A percentile compares a stretch with the other conserved stretches of the same genome.
Conservation (phyloP, 2,329 filamentous ascomycete genomes). For the Orbilia javanica region DNA sequence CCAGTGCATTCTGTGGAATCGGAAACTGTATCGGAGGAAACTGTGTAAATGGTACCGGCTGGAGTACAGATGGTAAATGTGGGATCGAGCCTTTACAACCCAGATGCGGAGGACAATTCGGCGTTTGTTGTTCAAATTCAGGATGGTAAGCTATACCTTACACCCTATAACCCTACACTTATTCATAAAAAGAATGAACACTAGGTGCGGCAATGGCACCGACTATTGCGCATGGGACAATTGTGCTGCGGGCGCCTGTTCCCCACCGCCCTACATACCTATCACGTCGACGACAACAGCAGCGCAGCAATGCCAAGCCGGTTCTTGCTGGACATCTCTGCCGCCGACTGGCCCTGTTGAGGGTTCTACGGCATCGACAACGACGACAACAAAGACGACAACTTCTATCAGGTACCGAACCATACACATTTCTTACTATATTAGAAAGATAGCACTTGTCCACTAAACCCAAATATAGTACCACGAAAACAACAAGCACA, state of each 20-base stretch:
- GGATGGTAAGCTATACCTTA: slow-evolving; percentile 17
- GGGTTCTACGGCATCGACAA: neutral
- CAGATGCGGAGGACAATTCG: slow-evolving; percentile 34
- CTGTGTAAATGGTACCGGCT: slow-evolving; percentile 31
- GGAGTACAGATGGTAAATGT: slow-evolving; percentile 36
- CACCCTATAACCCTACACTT: neutral
- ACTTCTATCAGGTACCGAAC: neutral
- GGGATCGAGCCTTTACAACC: slow-evolving; percentile 18
- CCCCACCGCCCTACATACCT: neutral
- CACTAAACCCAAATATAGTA: neutral
- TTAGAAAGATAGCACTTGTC: neutral
- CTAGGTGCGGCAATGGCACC: slow-evolving; percentile 33
- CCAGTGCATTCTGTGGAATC: slow-evolving; percentile 31
- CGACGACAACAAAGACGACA: neutral
- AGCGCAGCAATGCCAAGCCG: slow-evolving; percentile 9
- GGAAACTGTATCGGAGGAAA: slow-evolving; percentile 39
- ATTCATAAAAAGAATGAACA: neutral
- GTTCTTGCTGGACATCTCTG: slow-evolving; percentile 37
- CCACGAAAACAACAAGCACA: slow-evolving; percentile 24
- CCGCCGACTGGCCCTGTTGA: slow-evolving; percentile 28
- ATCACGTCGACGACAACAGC: neutral
- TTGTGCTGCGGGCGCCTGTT: slow-evolving; percentile 33
- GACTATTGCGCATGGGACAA: slow-evolving; percentile 8
- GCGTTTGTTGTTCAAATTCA: slow-evolving; percentile 34
- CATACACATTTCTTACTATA: neutral